phyloP scores from a whole-genome alignment of 768 basidiomycete species.

The Russula compacta region DNA sequence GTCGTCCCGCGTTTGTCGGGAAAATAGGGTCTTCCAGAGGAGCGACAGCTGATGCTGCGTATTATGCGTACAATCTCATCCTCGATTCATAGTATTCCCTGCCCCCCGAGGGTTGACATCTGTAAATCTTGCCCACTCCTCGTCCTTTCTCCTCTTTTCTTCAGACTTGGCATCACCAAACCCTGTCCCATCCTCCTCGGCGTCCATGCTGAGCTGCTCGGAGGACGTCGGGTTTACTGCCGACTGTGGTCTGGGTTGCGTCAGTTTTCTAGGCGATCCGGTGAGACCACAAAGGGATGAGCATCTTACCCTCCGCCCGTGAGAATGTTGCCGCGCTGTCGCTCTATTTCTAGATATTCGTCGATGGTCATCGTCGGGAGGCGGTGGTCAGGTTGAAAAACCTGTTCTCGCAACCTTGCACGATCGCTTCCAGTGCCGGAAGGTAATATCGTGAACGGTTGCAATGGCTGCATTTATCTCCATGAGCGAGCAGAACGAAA shows the following conservation, averaged over 20 bases:
- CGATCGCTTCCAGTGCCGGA: constrained; percentile 52
- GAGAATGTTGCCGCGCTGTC: constrained; percentile 76
- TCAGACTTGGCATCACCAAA: constrained; percentile 63
- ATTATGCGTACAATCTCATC: constrained; percentile 34
- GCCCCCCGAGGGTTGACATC: constrained; percentile 82
- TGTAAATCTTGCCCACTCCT: constrained; percentile 85
- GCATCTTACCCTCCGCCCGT: constrained; percentile 72
- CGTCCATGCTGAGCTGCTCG: constrained; percentile 68
- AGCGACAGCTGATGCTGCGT: constrained; percentile 6
- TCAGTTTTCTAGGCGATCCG: background rate
- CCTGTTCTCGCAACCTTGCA: constrained; percentile 61
- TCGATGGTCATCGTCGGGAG: constrained; percentile 95
- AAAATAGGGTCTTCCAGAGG: background rate
- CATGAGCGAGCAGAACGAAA: constrained; percentile 9
- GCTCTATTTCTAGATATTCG: constrained; percentile 85
- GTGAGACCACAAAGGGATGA: background rate
- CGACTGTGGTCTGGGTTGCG: constrained; percentile 12
- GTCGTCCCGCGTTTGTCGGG: constrained; percentile 2
- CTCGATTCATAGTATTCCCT: constrained; percentile 97
- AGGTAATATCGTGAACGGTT: constrained; percentile 90
- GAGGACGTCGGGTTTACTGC: constrained; percentile 56
- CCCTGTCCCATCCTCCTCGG: constrained; percentile 76
- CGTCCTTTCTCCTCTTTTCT: constrained; percentile 73
- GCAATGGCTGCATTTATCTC: constrained; percentile 50
- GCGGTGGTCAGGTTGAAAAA: constrained; percentile 76